These are phyloP conservation scores for Bombardia bombarda DNA, from an alignment of 495 filamentous ascomycete genomes.

Conservation along the genomic window DNA sequence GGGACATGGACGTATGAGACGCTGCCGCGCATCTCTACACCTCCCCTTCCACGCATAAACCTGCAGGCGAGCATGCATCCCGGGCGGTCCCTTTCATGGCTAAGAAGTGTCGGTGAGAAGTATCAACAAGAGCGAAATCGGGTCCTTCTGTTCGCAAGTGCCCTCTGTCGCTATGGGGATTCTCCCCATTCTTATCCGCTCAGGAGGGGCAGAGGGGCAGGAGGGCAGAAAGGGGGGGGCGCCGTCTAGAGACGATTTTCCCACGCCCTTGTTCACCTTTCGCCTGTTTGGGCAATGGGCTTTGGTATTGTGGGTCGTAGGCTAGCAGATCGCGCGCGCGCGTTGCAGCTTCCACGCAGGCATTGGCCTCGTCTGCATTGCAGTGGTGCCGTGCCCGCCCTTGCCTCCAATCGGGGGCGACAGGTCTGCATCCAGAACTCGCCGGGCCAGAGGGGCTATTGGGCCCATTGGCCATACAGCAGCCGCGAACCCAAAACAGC, in stretches of 20 bases:
- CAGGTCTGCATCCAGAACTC: conserved; percentile 27
- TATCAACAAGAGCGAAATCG: conserved; percentile 11
- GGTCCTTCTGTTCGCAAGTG: not conserved
- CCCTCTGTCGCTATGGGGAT: conserved; percentile 11
- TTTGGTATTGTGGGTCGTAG: conserved; percentile 6
- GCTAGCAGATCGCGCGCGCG: conserved; percentile 3
- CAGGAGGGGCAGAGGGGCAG: not conserved
- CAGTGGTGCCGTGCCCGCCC: too few relatives aligned
- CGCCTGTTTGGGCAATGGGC: conserved; percentile 10
- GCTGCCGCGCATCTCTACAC: conserved; percentile 16
- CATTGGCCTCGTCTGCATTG: conserved; percentile 1
- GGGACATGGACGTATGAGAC: conserved; percentile 16
- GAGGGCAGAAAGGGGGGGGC: not conserved
- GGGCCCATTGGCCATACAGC: conserved; percentile 32
- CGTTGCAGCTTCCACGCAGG: conserved; percentile 10
- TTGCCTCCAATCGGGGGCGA: conserved; percentile 31
- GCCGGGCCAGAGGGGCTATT: conserved; percentile 3
- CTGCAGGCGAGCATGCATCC: conserved; percentile 15
- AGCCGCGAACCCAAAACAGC: conserved; percentile 18
- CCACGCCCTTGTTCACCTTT: conserved; percentile 9
- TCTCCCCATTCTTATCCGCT: too few relatives aligned
- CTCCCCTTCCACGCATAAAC: conserved; percentile 12
- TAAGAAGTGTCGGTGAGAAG: conserved; percentile 24
- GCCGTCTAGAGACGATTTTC: not conserved
- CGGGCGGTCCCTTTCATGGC: conserved; percentile 5